phyloP scores from a whole-genome alignment of 176 grass and related monocot genomes.

The Guadua angustifolia region DNA sequence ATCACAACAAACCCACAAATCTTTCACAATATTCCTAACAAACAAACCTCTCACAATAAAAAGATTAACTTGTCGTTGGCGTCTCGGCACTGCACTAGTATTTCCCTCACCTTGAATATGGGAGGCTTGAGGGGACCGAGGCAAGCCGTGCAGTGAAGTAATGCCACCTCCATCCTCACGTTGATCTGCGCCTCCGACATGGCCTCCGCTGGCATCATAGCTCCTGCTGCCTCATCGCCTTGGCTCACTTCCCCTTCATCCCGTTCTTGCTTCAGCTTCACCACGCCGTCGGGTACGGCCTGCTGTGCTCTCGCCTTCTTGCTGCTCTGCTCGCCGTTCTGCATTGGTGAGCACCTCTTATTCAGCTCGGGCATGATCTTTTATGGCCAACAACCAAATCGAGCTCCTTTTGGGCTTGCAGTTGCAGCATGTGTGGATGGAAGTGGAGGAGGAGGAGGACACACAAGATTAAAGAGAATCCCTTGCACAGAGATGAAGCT shows the following conservation, averaged over 20 bases:
- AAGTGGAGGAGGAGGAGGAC: no score
- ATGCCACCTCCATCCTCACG: neutral
- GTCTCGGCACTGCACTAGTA: neutral
- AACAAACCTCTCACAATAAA: neutral
- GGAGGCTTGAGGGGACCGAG: constrained; percentile 20
- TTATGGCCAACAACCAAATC: no score
- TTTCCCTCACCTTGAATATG: constrained; percentile 15
- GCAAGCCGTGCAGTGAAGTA: constrained; percentile 28
- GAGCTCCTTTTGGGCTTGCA: no score
- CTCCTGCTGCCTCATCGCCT: neutral
- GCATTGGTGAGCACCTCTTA: neutral
- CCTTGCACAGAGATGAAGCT: no score
- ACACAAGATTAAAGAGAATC: no score
- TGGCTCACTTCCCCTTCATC: constrained; percentile 8
- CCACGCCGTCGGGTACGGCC: neutral
- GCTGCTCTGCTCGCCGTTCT: neutral
- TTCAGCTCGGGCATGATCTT: neutral
- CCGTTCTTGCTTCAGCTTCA: neutral
- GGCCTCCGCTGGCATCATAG: neutral
- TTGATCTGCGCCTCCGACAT: constrained; percentile 18
- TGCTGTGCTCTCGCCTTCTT: neutral
- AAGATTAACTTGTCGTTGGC: neutral
- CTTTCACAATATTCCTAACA: no score
- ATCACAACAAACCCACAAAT: neutral
- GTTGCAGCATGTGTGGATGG: no score